phyloP scores from a whole-genome alignment of 2,329 filamentous ascomycete species.

The Colletotrichum sublineola region DNA sequence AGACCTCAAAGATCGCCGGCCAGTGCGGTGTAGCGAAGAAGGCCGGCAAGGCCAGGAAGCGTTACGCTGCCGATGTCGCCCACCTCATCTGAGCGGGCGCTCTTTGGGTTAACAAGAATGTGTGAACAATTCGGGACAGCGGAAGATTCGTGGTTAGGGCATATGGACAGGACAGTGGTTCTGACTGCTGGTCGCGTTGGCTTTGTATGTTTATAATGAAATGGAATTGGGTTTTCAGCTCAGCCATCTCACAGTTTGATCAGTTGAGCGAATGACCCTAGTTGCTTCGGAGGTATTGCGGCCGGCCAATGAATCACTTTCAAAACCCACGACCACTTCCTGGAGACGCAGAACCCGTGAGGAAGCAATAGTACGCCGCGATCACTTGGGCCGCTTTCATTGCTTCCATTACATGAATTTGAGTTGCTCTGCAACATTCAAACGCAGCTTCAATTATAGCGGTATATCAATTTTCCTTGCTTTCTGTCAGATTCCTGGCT shows the following conservation, averaged over 20 bases:
- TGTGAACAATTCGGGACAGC: not conserved
- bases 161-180: not conserved
- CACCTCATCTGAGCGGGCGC: not conserved
- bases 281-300: too few species aligned
- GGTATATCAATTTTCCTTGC: not conserved
- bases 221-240: not conserved
- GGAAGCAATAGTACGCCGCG: not conserved
- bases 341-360: not conserved
- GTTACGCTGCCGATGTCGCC: slow-evolving; percentile 4
- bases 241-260: not conserved
- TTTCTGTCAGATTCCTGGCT: not conserved
- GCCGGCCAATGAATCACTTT: not conserved
- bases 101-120: not conserved
- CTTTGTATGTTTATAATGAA: not conserved
- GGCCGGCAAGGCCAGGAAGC: slow-evolving; percentile 8
- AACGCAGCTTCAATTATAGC: not conserved
- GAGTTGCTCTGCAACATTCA: not conserved
- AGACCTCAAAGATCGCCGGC: slow-evolving; percentile 33
- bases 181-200: not conserved
- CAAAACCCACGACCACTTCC: not conserved
- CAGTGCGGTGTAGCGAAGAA: slow-evolving; percentile 37
- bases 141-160: not conserved
- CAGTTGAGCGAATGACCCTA: not conserved
- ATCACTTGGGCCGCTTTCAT: not conserved
- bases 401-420: not conserved